phyloP scores from a whole-genome alignment of 1,139 yeast genomes.

The Candida albicans region DNA sequence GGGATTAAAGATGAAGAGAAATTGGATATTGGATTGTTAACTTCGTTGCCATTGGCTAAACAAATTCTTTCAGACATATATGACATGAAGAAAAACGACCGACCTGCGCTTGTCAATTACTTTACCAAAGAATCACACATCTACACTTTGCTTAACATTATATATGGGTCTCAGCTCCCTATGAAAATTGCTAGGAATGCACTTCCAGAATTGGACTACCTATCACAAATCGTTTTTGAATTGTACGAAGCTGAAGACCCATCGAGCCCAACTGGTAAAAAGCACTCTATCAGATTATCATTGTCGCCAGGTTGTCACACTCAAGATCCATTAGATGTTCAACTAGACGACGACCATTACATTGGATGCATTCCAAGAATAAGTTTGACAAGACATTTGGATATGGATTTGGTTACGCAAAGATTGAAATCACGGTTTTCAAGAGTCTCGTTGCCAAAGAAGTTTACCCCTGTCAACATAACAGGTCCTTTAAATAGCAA shows the following conservation, averaged over 20 bases:
- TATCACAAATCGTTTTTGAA: slow-evolving; percentile 94
- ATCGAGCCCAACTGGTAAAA: slow-evolving; percentile 59
- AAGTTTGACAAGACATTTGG: slow-evolving; percentile 88
- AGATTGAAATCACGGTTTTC: slow-evolving; percentile 79
- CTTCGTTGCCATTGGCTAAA: slow-evolving; percentile 90
- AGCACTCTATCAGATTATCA: slow-evolving; percentile 83
- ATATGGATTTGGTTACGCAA: slow-evolving; percentile 84
- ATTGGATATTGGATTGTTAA: slow-evolving; percentile 89
- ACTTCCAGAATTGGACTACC: slow-evolving; percentile 91
- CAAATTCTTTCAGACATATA: slow-evolving; percentile 82
- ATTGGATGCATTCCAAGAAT: slow-evolving; percentile 93
- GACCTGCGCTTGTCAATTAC: slow-evolving; percentile 74
- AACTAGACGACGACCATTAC: slow-evolving; percentile 93
- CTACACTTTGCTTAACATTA: slow-evolving; percentile 85
- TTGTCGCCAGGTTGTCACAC: slow-evolving; percentile 98
- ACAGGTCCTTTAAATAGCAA: slow-evolving; percentile 58
- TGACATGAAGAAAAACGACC: slow-evolving; percentile 71
- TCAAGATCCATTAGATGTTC: slow-evolving; percentile 95
- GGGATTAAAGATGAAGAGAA: slow-evolving; percentile 97
- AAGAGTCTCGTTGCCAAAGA: slow-evolving; percentile 88
- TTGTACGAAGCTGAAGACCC: slow-evolving; percentile 79
- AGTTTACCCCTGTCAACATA: slow-evolving; percentile 85
- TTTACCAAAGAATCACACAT: slow-evolving; percentile 98
- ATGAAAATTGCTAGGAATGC: slow-evolving; percentile 94
- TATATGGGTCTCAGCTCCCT: slow-evolving; percentile 92